Evolutionary conservation across 176 grass and related monocot species (phyloP), one percentile per base, ranked within the genome.

Genomic region (Cocos nucifera): DNA sequence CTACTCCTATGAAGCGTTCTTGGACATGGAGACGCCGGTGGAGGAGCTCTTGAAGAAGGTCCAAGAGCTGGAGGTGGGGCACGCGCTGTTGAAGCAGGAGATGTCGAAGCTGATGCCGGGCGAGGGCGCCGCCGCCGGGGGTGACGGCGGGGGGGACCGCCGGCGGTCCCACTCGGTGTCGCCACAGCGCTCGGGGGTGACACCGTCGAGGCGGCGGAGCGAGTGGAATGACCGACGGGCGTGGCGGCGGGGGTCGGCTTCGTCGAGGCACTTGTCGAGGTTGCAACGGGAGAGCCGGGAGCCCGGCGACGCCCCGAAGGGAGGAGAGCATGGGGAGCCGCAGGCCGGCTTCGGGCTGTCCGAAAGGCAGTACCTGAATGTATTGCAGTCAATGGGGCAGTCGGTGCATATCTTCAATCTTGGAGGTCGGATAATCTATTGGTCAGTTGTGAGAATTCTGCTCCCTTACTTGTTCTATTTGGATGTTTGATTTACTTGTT

Each of bases 11-110:
- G 53, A 56, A 23, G 3, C 70, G 48, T 69, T 18, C 14, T 18
- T 18, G 52, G 10, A 17, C 8, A 95, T 95, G 90, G 85, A 81
- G 27, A 54, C 73, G 14, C 76, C 58, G 20, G 75, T 75, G 12
- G 79, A 83, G 70, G 83, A 88, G 66, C 78, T 96, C 4, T 16
- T 96, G 50, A 90, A 90, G 87, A 96, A 96, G 72, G 90, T 98
- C 73, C 73, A 76, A 50, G 16, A 83, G 32, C 84, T 92, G 56
- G 84, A 92, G 72, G 79, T 69, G 6, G 82, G 84, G 17, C 93
- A 92, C 55, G 87, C 78, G 24, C 77, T 75, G 48, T 61, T 91
- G 32, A 98, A 92, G 84, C 84, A 83, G 55, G 79, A 88, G 81
- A 89, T 92, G 84, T 91, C 81, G 15, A 91, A 73, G 76, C 59